A percentile compares a stretch with the other conserved stretches of the same genome.
Evolutionary conservation across 2,329 filamentous ascomycete species (phyloP).

Genomic region (Colletotrichum sp.): DNA sequence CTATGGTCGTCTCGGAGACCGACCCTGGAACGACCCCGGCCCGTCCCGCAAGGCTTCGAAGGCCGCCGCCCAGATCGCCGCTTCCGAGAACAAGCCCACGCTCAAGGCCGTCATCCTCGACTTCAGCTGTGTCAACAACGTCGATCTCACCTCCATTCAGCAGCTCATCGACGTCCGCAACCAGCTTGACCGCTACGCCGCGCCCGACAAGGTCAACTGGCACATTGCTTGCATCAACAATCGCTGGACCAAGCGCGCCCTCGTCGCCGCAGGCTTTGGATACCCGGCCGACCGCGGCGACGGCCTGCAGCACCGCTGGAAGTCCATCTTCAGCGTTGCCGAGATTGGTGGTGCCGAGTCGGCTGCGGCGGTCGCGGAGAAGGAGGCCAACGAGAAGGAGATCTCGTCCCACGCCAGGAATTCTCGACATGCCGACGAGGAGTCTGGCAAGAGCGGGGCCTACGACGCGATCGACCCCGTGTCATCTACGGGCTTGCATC

Average conservation of each 20-base stretch:
- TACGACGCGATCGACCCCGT: slow-evolving; percentile 36
- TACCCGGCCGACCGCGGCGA: slow-evolving; percentile 65
- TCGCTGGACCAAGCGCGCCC: slow-evolving; percentile 90
- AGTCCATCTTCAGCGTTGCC: slow-evolving; percentile 93
- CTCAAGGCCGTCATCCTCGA: slow-evolving; percentile 93
- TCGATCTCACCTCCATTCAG: slow-evolving; percentile 92
- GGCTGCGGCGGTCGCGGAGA: slow-evolving; percentile 72
- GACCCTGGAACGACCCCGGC: slow-evolving; percentile 95
- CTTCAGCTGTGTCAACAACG: slow-evolving; percentile 91
- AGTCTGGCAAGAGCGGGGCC: slow-evolving; percentile 37
- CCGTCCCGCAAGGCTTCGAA: slow-evolving; percentile 59
- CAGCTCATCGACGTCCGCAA: slow-evolving; percentile 93
- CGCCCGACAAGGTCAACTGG: slow-evolving; percentile 88
- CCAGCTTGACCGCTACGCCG: slow-evolving; percentile 84
- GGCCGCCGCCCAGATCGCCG: slow-evolving; percentile 38
- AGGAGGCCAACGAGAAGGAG: slow-evolving; percentile 57
- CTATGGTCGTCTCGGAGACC: slow-evolving; percentile 73
- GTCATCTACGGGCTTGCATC: slow-evolving; percentile 17
- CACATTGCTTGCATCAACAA: slow-evolving; percentile 95
- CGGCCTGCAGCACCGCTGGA: slow-evolving; percentile 74
- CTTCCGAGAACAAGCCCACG: slow-evolving; percentile 63
- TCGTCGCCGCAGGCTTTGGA: slow-evolving; percentile 87
- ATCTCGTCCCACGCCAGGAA: slow-evolving; percentile 4
- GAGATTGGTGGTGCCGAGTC: slow-evolving; percentile 78
- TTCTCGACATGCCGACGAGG: slow-evolving; percentile 33